These are phyloP conservation scores for Podospora pseudopauciseta DNA, from an alignment of 495 filamentous ascomycete species.

Conservation along the genomic window DNA sequence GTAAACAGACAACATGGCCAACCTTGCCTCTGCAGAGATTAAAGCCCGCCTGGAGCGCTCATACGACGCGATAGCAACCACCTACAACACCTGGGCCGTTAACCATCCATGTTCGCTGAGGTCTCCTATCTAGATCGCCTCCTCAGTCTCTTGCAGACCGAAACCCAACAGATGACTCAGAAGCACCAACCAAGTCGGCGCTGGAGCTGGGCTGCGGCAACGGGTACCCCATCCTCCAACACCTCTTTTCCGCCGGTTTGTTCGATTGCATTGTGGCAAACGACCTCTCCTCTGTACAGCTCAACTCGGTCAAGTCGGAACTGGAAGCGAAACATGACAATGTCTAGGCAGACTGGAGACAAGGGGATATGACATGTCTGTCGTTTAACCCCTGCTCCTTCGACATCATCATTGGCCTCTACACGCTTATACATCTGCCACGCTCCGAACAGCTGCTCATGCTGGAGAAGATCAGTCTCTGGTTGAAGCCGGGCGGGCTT, in stretches of 20 bases:
- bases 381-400: conserved; percentile 21
- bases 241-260: conserved; percentile 23
- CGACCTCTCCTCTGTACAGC: conserved; percentile 35
- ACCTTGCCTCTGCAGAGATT: conserved; percentile 21
- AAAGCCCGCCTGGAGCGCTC: conserved; percentile 34
- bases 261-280: conserved; percentile 23
- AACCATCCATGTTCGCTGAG: conserved; percentile 19
- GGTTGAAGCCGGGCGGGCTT: conserved; percentile 35
- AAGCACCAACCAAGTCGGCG: conserved; percentile 4
- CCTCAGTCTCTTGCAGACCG: conserved; percentile 17
- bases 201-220: conserved; percentile 39
- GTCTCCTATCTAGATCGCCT: conserved; percentile 24
- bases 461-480: conserved; percentile 25
- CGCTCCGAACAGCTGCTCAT: conserved; percentile 33
- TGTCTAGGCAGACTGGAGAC: conserved; percentile 19
- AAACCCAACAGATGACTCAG: not conserved
- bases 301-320: conserved; percentile 7
- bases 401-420: conserved; percentile 31
- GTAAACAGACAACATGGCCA: conserved; percentile 5
- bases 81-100: conserved; percentile 33
- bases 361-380: conserved; percentile 35
- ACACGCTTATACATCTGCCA: conserved; percentile 39
- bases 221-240: conserved; percentile 30
- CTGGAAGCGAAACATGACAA: not conserved
- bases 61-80: conserved; percentile 34